Evolutionary conservation across 331 rosid genomes (phyloP), one percentile per base, ranked within the genome.

Genomic region (Ulmus americana): DNA sequence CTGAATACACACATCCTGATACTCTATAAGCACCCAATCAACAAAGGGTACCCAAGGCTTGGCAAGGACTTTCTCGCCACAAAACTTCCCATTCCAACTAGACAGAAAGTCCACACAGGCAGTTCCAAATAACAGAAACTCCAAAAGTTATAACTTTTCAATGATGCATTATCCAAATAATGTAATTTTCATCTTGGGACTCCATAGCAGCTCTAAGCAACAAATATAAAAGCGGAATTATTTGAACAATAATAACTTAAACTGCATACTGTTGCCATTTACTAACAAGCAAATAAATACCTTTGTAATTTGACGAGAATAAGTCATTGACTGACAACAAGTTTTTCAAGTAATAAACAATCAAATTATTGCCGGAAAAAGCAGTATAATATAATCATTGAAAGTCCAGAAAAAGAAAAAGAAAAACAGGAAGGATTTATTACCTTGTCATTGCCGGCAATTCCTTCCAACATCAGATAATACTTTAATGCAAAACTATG

Each of bases 401-500:
- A 28, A 28, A 61, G 4, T 5, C 48, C 42, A 14, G 3, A 39
- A 14, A 39, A 39, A 13, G 1, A 38, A 22, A 74, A 55, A 35
- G 61, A 5, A 59, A 59, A 14, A 57, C 38, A 63, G 39, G 61
- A 65, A 45, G 55, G 51, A 65, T 69, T 64, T 62, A 79, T 73
- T 80, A 89, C 96, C 59, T 74, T 70, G 70, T 80, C 76, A 40
- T 58, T 66, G 75, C 75, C 72, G 75, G 59, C 50, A 45, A 66
- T 72, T 80, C 73, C 86, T 72, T 82, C 80, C 78, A 82, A 70
- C 90, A 83, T 80, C 59, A 75, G 46, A 80, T 79, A 86, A 73
- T 88, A 88, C 79, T 72, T 80, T 82, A 92, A 80, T 49, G 95
- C 94, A 76, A 72, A 46, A 39, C 56, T 64, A 73, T 86, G 79